phyloP scores from a whole-genome alignment of 2,329 filamentous ascomycete genomes.

The Beauveria rudraprayagi region DNA sequence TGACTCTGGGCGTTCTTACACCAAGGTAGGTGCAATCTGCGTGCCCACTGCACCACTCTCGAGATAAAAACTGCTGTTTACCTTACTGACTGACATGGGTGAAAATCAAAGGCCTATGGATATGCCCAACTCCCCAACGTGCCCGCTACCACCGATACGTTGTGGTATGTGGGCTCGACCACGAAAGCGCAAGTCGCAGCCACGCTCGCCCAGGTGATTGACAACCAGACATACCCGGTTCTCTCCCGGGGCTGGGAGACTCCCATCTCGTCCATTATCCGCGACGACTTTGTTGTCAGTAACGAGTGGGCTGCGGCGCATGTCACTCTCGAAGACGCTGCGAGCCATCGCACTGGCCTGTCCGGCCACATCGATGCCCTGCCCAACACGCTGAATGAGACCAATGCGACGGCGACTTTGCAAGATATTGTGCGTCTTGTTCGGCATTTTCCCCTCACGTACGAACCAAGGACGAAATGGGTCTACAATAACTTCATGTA shows the following conservation, averaged over 20 bases:
- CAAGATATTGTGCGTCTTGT: slow-evolving; percentile 34
- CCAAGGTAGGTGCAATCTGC: slow-evolving; percentile 24
- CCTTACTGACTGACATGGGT: too few species aligned
- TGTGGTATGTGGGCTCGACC: slow-evolving; percentile 48
- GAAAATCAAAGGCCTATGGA: slow-evolving; percentile 20
- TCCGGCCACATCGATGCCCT: slow-evolving; percentile 29
- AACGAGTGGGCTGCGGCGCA: slow-evolving; percentile 38
- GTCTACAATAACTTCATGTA: slow-evolving; percentile 47
- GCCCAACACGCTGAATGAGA: slow-evolving; percentile 21
- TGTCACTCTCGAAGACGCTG: slow-evolving; percentile 46
- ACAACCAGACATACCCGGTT: slow-evolving; percentile 27
- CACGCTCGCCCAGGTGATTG: slow-evolving; percentile 40
- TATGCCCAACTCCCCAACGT: slow-evolving; percentile 26
- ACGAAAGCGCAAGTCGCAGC: slow-evolving; percentile 49
- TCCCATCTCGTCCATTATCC: slow-evolving; percentile 37
- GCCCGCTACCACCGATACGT: slow-evolving; percentile 35
- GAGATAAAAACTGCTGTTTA: neutral
- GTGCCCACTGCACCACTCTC: neutral
- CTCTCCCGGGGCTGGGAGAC: slow-evolving; percentile 36
- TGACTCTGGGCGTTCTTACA: slow-evolving; percentile 33
- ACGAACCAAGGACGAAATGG: slow-evolving; percentile 36
- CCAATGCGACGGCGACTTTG: slow-evolving; percentile 21
- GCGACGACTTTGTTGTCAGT: slow-evolving; percentile 43
- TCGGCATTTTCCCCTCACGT: slow-evolving; percentile 35
- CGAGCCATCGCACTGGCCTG: slow-evolving; percentile 45